Percentiles rank a stretch among this genome's conserved stretches.
These are phyloP conservation scores for Carex sylvatica DNA, from an alignment of 202 grass and related monocot genomes.

Conservation along the genomic window DNA sequence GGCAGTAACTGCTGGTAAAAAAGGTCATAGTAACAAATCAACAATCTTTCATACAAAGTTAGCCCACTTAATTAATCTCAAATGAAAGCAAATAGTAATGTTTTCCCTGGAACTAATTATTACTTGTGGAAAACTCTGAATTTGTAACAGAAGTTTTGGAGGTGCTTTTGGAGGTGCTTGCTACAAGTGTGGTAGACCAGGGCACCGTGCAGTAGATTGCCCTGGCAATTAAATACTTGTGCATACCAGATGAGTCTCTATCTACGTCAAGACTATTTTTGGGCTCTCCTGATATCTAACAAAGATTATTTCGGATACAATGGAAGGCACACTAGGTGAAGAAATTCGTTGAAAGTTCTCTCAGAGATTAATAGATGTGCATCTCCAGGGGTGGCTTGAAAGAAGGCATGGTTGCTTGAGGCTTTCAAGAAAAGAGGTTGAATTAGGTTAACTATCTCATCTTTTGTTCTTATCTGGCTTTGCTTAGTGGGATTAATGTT, in stretches of 20 bases:
- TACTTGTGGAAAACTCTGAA: slow-evolving; percentile 4
- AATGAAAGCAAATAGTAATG: not conserved
- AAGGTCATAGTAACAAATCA: not conserved
- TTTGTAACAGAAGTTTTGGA: slow-evolving; percentile 56
- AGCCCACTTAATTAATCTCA: not conserved
- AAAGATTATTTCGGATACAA: slow-evolving; percentile 21
- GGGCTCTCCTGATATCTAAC: slow-evolving; percentile 22
- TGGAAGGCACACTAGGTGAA: not conserved
- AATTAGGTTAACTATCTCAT: slow-evolving; percentile 19
- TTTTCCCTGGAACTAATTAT: not conserved
- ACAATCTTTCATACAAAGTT: not conserved
- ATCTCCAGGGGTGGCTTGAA: not conserved
- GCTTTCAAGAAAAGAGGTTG: not conserved
- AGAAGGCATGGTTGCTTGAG: not conserved
- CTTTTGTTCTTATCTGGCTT: not conserved
- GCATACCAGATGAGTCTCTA: slow-evolving; percentile 10
- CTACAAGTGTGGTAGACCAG: slow-evolving; percentile 72
- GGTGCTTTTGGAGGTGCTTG: slow-evolving; percentile 83
- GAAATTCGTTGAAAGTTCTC: slow-evolving; percentile 9
- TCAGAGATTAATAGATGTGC: slow-evolving; percentile 2
- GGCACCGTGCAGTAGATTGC: slow-evolving; percentile 91
- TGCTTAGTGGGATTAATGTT: slow-evolving; percentile 5
- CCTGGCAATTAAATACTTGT: slow-evolving; percentile 67
- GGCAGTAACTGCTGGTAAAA: not conserved
- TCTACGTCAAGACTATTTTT: slow-evolving; percentile 1